A percentile compares a stretch with the other conserved stretches of the same genome.
phyloP scores from a whole-genome alignment of 306 rosid species.

The Prunus kanzakura region DNA sequence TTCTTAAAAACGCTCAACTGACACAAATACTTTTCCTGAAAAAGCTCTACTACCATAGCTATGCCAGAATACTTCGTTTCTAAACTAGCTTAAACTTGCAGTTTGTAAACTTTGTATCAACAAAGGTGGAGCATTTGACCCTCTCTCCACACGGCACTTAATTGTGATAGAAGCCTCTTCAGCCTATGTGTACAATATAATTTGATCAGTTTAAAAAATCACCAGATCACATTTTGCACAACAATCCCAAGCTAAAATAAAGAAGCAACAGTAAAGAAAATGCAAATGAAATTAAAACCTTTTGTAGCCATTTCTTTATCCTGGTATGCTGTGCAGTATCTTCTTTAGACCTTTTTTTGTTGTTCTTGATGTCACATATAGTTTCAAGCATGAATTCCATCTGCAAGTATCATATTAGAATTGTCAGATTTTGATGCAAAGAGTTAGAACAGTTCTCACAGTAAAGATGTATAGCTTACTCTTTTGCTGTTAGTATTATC shows the following conservation, averaged over 20 bases:
- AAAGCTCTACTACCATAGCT: no score
- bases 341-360: slow-evolving; percentile 77
- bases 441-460: not conserved
- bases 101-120: no score
- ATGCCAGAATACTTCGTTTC: no score
- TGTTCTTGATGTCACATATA: slow-evolving; percentile 91
- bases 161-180: not conserved
- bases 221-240: not conserved
- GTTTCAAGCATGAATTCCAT: slow-evolving; percentile 99
- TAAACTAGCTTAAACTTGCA: no score
- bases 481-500: slow-evolving; percentile 58
- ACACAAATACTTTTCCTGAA: no score
- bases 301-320: slow-evolving; percentile 88
- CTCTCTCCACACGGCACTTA: not conserved
- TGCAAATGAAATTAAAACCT: slow-evolving; percentile 43
- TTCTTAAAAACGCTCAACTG: no score
- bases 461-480: slow-evolving; percentile 42
- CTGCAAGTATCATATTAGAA: slow-evolving; percentile 45
- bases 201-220: not conserved
- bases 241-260: slow-evolving; percentile 11
- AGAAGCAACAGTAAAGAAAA: not conserved
- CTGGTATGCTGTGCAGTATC: slow-evolving; percentile 68
- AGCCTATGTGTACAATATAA: not conserved
- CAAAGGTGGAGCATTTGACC: no score
- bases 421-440: slow-evolving; percentile 2